Conservation (phyloP, 2,329 filamentous ascomycete genomes). For the Exophiala sp. region DNA sequence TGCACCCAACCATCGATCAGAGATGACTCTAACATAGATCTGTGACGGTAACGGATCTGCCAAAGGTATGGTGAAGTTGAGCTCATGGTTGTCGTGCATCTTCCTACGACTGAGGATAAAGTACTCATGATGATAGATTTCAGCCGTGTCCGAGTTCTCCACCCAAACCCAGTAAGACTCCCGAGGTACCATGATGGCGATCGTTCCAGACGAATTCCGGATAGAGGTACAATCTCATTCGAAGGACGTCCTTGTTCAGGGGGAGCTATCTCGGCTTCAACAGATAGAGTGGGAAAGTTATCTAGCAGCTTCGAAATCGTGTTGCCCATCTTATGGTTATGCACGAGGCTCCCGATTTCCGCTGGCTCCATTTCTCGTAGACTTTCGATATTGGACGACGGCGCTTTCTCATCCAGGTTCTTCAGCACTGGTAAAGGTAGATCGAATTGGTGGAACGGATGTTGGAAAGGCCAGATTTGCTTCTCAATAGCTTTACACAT, state of each 20-base stretch:
- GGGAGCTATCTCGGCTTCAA: conserved; percentile 95
- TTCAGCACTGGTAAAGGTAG: conserved; percentile 75
- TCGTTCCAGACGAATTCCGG: conserved; percentile 96
- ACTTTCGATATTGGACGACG: conserved; percentile 66
- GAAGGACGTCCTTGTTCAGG: conserved; percentile 84
- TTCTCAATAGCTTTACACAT: conserved; percentile 97
- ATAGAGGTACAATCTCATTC: conserved; percentile 79
- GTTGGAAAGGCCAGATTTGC: conserved; percentile 88
- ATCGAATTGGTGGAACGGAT: conserved; percentile 93
- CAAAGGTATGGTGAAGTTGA: conserved; percentile 94
- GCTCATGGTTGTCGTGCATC: conserved; percentile 90
- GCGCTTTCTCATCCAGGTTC: conserved; percentile 75
- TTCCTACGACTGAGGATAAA: conserved; percentile 89
- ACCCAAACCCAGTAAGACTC: conserved; percentile 99
- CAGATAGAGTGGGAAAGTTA: conserved; percentile 84
- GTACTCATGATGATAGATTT: conserved; percentile 96
- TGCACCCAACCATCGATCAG: conserved; percentile 91
- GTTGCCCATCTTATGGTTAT: conserved; percentile 80
- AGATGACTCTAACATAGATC: conserved; percentile 91
- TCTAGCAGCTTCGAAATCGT: conserved; percentile 74
- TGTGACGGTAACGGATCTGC: conserved; percentile 89
- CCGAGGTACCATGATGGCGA: conserved; percentile 80
- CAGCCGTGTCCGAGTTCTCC: conserved; percentile 92
- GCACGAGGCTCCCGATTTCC: conserved; percentile 85
- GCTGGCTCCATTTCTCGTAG: conserved; percentile 88